Conservation (phyloP, 768 basidiomycete genomes). For the Termitomyces sp. region DNA sequence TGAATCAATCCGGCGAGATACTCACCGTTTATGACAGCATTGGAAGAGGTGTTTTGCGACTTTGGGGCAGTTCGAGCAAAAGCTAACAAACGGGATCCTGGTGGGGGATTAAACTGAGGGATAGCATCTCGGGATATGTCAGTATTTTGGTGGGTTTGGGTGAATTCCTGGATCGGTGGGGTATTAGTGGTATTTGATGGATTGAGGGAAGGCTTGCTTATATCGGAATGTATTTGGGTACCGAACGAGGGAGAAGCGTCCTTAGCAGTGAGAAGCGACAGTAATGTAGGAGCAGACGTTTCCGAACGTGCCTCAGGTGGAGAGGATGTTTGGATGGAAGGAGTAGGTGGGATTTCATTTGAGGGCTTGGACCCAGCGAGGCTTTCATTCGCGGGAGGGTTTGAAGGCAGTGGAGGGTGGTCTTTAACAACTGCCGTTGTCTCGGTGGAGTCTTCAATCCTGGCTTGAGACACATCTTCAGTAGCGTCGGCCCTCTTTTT, state of each 20-base stretch:
- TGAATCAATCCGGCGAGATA: not conserved
- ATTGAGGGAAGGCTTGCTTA: not conserved
- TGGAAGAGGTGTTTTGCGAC: slow-evolving; percentile 18
- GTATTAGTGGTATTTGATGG: not conserved
- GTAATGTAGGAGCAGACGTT: slow-evolving; percentile 1
- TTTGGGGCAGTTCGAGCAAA: slow-evolving; percentile 38
- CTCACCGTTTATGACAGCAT: slow-evolving; percentile 27
- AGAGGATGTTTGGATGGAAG: slow-evolving; percentile 3
- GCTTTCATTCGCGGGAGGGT: not conserved
- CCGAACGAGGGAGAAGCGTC: slow-evolving; percentile 4
- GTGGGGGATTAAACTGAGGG: slow-evolving; percentile 44
- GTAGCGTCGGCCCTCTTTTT: slow-evolving; percentile 34
- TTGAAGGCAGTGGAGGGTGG: slow-evolving; percentile 1
- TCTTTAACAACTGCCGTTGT: not conserved
- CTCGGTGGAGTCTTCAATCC: not conserved
- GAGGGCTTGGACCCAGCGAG: not conserved
- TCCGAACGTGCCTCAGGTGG: slow-evolving; percentile 12
- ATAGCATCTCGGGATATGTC: slow-evolving; percentile 12
- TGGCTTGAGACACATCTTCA: slow-evolving; percentile 10
- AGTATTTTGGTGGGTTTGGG: slow-evolving; percentile 9
- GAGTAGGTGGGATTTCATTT: slow-evolving; percentile 3
- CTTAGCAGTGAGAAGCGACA: slow-evolving; percentile 14
- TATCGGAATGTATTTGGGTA: not conserved
- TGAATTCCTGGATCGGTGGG: slow-evolving; percentile 1
- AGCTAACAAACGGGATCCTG: slow-evolving; percentile 50